These are phyloP conservation scores for Amborella trichopoda DNA, from an alignment of 164 flowering plant genomes.

Conservation along the genomic window DNA sequence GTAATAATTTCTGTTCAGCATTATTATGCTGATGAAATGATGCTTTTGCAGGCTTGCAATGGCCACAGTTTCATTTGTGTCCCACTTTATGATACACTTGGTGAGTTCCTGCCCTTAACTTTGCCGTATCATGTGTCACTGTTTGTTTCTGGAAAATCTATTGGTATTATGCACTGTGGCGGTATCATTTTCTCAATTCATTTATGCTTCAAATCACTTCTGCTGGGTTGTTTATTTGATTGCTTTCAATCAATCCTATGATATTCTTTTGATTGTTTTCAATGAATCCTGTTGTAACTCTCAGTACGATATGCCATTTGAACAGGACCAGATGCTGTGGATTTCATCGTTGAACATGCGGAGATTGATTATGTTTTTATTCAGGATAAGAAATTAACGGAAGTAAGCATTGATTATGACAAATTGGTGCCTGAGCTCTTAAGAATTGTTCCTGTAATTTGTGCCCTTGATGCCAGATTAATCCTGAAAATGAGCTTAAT, in stretches of 20 bases:
- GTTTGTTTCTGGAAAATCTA: too few relatives aligned
- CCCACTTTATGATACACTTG: conserved; percentile 94
- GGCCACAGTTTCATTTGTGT: conserved; percentile 84
- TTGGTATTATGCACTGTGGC: too few relatives aligned
- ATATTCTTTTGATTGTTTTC: too few relatives aligned
- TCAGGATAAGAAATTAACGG: conserved; percentile 69
- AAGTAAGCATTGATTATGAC: conserved; percentile 31
- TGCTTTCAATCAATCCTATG: too few relatives aligned
- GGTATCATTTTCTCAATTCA: too few relatives aligned
- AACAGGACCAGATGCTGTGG: conserved; percentile 77
- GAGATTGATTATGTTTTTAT: conserved; percentile 75
- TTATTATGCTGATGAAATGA: too few relatives aligned
- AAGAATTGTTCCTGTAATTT: background rate
- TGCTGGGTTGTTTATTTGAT: too few relatives aligned
- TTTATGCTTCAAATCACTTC: too few relatives aligned
- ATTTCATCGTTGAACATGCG: conserved; percentile 74
- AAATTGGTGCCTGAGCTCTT: background rate
- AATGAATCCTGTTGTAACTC: too few relatives aligned
- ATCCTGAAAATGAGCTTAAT: background rate
- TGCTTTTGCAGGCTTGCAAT: conserved; percentile 58
- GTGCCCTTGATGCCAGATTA: background rate
- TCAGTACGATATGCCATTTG: too few relatives aligned
- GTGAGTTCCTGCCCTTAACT: conserved; percentile 33
- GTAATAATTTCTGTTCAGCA: too few relatives aligned
- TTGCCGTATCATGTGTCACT: too few relatives aligned